Conservation (phyloP, 345 rosid species). For the Leavenworthia alabamica region DNA sequence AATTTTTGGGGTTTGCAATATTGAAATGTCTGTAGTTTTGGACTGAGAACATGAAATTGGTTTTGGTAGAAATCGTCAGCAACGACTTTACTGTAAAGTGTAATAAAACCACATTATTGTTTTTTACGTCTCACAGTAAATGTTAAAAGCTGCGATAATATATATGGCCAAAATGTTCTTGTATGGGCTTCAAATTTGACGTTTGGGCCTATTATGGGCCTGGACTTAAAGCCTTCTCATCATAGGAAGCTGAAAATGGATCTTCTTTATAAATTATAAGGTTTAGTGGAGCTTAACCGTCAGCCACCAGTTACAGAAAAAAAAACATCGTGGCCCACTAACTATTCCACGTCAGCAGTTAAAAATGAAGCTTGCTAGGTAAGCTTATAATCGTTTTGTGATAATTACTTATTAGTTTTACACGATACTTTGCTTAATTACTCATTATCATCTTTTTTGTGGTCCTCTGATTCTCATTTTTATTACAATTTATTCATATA, state of each 20-base stretch:
- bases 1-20: too few relatives aligned
- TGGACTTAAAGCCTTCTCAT: not conserved
- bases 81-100: too few relatives aligned
- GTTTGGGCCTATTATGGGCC: not conserved
- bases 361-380: not conserved
- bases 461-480: not conserved
- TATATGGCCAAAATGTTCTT: too few relatives aligned
- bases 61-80: too few relatives aligned
- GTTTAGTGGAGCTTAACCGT: not conserved
- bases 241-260: not conserved
- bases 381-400: slow-evolving; percentile 11
- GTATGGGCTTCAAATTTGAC: too few relatives aligned
- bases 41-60: too few relatives aligned
- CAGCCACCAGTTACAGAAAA: not conserved
- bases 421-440: not conserved
- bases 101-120: too few relatives aligned
- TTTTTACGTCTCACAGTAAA: too few relatives aligned
- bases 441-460: not conserved
- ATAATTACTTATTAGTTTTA: too few relatives aligned
- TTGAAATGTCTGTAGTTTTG: too few relatives aligned
- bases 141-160: too few relatives aligned
- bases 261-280: not conserved
- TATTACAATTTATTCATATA: not conserved
- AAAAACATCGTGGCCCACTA: not conserved
- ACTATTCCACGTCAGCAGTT: not conserved